phyloP scores from a whole-genome alignment of 164 flowering plant species.

The Sextonia rubra region DNA sequence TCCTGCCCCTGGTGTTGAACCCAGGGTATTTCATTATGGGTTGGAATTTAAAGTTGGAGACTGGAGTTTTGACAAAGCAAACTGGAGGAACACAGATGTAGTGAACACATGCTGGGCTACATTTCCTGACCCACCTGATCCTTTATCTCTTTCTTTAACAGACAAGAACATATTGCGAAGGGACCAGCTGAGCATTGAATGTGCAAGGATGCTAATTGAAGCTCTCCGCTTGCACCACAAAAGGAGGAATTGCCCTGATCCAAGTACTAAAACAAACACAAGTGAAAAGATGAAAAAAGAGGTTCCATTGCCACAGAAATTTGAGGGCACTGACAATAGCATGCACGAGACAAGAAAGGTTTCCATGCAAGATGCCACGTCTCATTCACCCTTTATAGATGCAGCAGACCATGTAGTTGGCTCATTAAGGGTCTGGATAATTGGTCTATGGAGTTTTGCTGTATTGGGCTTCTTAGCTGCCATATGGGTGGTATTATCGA shows the following conservation, averaged over 20 bases:
- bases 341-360: conserved; percentile 11
- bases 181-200: conserved; percentile 82
- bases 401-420: conserved; percentile 24
- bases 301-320: conserved; percentile 26
- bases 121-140: conserved; percentile 92
- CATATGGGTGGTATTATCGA: conserved; percentile 31
- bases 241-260: conserved; percentile 59
- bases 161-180: conserved; percentile 37
- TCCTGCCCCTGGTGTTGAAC: conserved; percentile 69
- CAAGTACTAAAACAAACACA: conserved; percentile 25
- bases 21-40: conserved; percentile 92
- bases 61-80: conserved; percentile 97
- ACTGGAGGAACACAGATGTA: conserved; percentile 72
- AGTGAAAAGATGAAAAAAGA: conserved; percentile 18
- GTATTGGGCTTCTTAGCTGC: conserved; percentile 55
- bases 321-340: conserved; percentile 24
- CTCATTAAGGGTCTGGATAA: conserved; percentile 54
- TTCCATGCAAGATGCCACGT: conserved; percentile 14
- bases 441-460: conserved; percentile 58
- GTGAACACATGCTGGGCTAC: conserved; percentile 87
- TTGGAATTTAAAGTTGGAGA: conserved; percentile 70
- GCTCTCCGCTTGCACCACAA: conserved; percentile 71
- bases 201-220: conserved; percentile 63
- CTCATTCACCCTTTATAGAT: conserved; percentile 22
- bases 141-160: conserved; percentile 45